A percentile compares a stretch with the other conserved stretches of the same genome.
Evolutionary conservation across 1,284 basidiomycete genomes (phyloP).

Genomic region (Rhodotorula sp.): DNA sequence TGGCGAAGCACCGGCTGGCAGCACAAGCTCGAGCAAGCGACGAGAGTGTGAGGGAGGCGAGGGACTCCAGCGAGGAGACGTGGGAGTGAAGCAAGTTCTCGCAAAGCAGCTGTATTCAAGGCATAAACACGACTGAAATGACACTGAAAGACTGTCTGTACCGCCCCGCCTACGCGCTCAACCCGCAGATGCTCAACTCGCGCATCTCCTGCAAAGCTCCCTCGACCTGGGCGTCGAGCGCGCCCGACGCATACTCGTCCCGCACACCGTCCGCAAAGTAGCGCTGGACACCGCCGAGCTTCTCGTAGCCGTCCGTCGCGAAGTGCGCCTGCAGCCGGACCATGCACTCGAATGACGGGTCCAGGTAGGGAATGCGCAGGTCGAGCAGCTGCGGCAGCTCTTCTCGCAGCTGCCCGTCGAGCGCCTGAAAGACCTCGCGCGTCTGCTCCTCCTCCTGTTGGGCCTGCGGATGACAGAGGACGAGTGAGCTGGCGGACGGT

Average conservation of each 20-base stretch:
- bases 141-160: neutral
- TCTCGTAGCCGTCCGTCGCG: constrained; percentile 74
- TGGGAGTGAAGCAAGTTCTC: neutral
- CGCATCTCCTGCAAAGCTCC: constrained; percentile 93
- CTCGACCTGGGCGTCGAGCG: constrained; percentile 93
- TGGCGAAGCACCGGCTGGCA: no score
- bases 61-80: no score
- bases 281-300: constrained; percentile 92
- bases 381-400: constrained; percentile 93
- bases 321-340: constrained; percentile 74
- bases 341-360: constrained; percentile 99
- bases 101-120: neutral
- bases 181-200: constrained; percentile 73
- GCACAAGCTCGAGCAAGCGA: no score
- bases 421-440: constrained; percentile 85
- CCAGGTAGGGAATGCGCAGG: constrained; percentile 93
- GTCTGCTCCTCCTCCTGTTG: constrained; percentile 94
- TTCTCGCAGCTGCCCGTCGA: constrained; percentile 86
- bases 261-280: constrained; percentile 88
- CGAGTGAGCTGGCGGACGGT: no score
- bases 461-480: constrained; percentile 56
- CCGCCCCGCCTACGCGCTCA: constrained; percentile 30
- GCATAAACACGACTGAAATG: neutral
- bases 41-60: neutral
- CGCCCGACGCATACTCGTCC: constrained; percentile 95